A percentile compares a stretch with the other conserved stretches of the same genome.
These are phyloP conservation scores for Geranomyces michiganensis DNA, from an alignment of 192 early-diverging fungal genomes.

Conservation along the genomic window DNA sequence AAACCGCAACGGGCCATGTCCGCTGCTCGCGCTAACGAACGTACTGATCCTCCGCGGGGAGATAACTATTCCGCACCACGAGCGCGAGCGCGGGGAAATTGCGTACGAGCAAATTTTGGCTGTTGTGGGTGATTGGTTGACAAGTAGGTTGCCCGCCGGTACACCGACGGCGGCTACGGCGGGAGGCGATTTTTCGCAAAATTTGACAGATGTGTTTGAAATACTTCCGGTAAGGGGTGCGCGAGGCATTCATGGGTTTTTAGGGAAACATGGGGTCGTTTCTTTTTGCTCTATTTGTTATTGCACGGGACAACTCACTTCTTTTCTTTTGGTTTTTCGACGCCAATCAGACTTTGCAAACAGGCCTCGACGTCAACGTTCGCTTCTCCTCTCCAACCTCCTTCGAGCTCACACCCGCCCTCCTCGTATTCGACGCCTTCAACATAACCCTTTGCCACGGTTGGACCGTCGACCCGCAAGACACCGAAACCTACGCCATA, in stretches of 20 bases:
- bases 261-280: neutral
- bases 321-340: neutral
- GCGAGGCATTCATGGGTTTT: neutral
- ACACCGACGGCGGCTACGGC: neutral
- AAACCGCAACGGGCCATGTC: slow-evolving; percentile 93
- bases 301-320: neutral
- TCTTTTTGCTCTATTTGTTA: neutral
- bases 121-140: slow-evolving; percentile 68
- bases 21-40: slow-evolving; percentile 82
- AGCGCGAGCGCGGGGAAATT: slow-evolving; percentile 53
- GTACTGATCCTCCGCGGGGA: slow-evolving; percentile 75
- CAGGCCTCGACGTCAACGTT: slow-evolving; percentile 82
- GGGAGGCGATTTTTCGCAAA: slow-evolving; percentile 1
- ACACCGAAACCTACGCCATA: slow-evolving; percentile 55
- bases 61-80: slow-evolving; percentile 50
- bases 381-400: slow-evolving; percentile 73
- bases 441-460: slow-evolving; percentile 84
- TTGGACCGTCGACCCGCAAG: slow-evolving; percentile 79
- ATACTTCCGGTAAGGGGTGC: slow-evolving; percentile 20
- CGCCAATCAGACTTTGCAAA: slow-evolving; percentile 57
- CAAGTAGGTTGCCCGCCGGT: neutral
- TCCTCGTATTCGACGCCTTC: slow-evolving; percentile 77
- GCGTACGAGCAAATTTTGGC: slow-evolving; percentile 70
- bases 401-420: slow-evolving; percentile 73
- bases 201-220: slow-evolving; percentile 25